Percentiles rank a stretch among this genome's conserved stretches.
Conservation (phyloP, 805 yeast species). For the Wickerhamomyces bisporus region DNA sequence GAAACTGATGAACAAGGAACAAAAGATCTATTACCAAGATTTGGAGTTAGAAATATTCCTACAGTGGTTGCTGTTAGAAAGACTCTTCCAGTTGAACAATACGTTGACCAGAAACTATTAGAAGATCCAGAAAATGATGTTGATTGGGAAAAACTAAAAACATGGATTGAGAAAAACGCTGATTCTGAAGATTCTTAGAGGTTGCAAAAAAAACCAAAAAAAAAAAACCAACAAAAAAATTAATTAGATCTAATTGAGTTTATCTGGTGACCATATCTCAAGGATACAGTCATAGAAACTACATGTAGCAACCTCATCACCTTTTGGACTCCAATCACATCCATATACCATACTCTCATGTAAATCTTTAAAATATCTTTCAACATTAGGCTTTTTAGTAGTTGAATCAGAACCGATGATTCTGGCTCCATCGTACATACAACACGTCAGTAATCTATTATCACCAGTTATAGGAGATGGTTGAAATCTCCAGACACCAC, state of each 20-base stretch:
- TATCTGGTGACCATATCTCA: conserved; percentile 57
- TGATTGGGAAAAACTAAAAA: conserved; percentile 38
- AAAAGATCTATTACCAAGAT: conserved; percentile 51
- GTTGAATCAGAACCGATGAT: conserved; percentile 41
- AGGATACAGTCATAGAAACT: conserved; percentile 86
- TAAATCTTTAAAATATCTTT: conserved; percentile 50
- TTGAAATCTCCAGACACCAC: conserved; percentile 92
- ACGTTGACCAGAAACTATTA: conserved; percentile 20
- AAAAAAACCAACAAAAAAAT: too few species aligned
- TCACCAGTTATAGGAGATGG: conserved; percentile 46
- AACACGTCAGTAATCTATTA: conserved; percentile 64
- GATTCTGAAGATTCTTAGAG: conserved; percentile 18
- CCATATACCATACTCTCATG: conserved; percentile 96
- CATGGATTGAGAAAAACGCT: conserved; percentile 40
- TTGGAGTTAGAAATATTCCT: conserved; percentile 55
- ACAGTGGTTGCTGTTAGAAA: conserved; percentile 61
- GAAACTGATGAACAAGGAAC: conserved; percentile 66
- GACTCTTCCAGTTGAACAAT: conserved; percentile 49
- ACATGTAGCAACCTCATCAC: conserved; percentile 61
- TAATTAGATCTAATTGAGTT: neutral
- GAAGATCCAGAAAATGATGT: conserved; percentile 30
- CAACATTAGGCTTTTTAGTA: conserved; percentile 23
- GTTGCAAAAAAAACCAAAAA: too few species aligned
- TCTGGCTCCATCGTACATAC: conserved; percentile 95
- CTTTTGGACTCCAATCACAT: conserved; percentile 71